Evolutionary conservation across 2,329 filamentous ascomycete genomes (phyloP), one percentile per base, ranked within the genome.

Genomic region (Xylariomycetidae sp.): DNA sequence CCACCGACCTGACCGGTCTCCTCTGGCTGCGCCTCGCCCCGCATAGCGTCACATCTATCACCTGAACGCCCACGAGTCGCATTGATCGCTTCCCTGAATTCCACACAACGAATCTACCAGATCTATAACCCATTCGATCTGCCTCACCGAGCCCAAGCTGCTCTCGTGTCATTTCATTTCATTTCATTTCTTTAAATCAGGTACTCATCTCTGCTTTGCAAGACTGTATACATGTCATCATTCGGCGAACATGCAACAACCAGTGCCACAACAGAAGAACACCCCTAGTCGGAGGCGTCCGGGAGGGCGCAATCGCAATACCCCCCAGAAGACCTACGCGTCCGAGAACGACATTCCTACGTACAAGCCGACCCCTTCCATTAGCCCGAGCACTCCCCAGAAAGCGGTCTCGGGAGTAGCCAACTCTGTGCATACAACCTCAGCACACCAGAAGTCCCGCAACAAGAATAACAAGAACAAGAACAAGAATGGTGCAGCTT

Each of bases 261-360:
- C 54, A 37, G 49, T 50, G 46, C 44, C 46, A 11, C 47, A 43
- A 28, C 47, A 48, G 29, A 47, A 58, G 49, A 58, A 56, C 33
- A 62, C 63, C 31, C 61, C 63, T 26, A 61, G 54, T 41, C 51
- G 65, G 46, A 60, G 67, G 52, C 54, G 63, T 51, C 46, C 59
- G 52, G 55, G 64, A 38, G 55, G 58, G 44, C 54, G 66, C 44
- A 53, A 48, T 43, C 45, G 58, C 26, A 58, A 55, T 33, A 49
- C 54, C 13, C 50, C 66, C 9, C 68, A 68, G 39, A 77, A 72
- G 54, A 67, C 65, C n/a, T 77, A 78, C 48, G 74, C 70, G 16
- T 79, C 75, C 4, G 75, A 79, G 53, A 77, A 71, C 46, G 75
- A 79, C 46, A 57, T 61, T 45, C 57, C 52, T 27, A 56, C 42